These are phyloP conservation scores for Phycomyces nitens DNA, from an alignment of 192 early-diverging fungal genomes.

Conservation along the genomic window DNA sequence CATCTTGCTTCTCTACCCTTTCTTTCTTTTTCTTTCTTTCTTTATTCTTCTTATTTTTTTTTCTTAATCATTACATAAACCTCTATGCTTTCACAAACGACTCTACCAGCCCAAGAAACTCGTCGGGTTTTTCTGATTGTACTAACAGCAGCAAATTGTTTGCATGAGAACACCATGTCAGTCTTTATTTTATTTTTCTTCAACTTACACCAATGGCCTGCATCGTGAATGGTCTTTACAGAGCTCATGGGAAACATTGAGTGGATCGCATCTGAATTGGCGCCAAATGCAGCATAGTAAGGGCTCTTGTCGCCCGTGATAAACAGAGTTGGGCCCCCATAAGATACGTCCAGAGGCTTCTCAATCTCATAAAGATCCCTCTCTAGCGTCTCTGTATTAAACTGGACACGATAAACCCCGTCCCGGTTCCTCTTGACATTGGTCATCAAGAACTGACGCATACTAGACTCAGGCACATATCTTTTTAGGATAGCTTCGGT, in stretches of 20 bases:
- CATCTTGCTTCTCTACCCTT: too few species aligned
- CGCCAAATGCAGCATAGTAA: conserved; percentile 56
- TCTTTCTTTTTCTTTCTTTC: too few species aligned
- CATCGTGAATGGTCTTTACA: conserved; percentile 61
- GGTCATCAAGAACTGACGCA: conserved; percentile 85
- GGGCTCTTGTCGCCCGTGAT: conserved; percentile 68
- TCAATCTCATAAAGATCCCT: conserved; percentile 50
- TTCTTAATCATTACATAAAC: too few species aligned
- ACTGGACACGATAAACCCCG: conserved; percentile 56
- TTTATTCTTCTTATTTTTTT: too few species aligned
- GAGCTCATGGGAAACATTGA: conserved; percentile 68
- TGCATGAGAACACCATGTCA: too few species aligned
- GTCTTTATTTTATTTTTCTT: too few species aligned
- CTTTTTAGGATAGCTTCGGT: conserved; percentile 57
- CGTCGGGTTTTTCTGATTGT: conserved; percentile 69
- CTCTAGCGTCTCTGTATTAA: conserved; percentile 70
- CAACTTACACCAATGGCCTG: conserved; percentile 88
- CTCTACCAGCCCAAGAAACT: conserved; percentile 47
- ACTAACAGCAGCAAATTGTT: conserved; percentile 30
- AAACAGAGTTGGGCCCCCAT: conserved; percentile 66
- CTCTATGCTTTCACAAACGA: too few species aligned
- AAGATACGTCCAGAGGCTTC: conserved; percentile 39
- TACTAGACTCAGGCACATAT: conserved; percentile 44
- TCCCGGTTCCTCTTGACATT: conserved; percentile 63
- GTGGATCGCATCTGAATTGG: conserved; percentile 52